Conservation (phyloP, 2,329 filamentous ascomycete species). For the Botryotinia calthae region DNA sequence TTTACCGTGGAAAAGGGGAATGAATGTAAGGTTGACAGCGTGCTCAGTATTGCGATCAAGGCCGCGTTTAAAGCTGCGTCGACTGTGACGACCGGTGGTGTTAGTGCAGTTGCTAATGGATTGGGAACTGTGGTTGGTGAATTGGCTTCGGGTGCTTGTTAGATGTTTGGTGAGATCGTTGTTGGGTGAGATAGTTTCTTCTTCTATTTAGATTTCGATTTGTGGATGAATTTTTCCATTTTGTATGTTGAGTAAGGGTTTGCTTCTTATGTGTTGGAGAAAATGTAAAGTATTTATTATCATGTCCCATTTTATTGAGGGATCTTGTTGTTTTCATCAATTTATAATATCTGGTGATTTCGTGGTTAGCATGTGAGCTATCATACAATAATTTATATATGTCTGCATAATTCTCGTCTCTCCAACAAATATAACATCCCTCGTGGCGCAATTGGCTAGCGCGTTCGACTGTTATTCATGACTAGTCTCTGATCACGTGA, state of each 20-base stretch:
- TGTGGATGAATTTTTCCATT: neutral
- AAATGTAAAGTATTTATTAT: neutral
- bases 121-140: neutral
- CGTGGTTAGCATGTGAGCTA: neutral
- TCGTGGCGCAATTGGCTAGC: constrained; percentile 20
- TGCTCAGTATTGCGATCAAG: neutral
- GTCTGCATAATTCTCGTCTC: rapidly evolving
- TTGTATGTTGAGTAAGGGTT: neutral
- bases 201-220: neutral
- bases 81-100: neutral
- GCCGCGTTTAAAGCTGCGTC: neutral
- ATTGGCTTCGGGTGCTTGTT: neutral
- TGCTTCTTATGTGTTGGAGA: neutral
- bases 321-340: neutral
- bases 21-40: neutral
- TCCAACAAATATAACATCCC: neutral
- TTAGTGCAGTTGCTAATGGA: neutral
- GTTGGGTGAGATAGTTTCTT: neutral
- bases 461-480: constrained; percentile 16
- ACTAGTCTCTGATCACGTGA: neutral
- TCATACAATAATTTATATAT: neutral
- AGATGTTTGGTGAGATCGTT: neutral
- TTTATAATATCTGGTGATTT: neutral
- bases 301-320: neutral
- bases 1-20: neutral